Base-by-base conservation (phyloP, 2,329 filamentous ascomycete genomes). In the Fusarium decemcellulare region DNA sequence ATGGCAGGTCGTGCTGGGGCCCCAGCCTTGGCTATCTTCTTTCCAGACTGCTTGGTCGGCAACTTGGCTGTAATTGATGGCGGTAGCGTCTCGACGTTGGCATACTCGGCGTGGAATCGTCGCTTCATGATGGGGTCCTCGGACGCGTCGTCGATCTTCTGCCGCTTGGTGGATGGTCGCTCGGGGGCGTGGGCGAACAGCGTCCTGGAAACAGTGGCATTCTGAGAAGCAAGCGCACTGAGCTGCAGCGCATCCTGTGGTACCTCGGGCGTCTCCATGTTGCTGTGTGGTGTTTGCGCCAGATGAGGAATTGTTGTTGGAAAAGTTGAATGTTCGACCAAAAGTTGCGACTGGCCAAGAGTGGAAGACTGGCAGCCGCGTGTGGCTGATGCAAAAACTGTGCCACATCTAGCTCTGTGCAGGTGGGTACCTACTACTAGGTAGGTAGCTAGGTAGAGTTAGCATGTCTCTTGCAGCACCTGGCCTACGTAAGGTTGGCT, bases 21-120 rank as follows among this genome's bases (percentile, higher is more conserved):
- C 48, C 67, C 70, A 18, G 90, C 88, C 79, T 90, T 93, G 8
- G 64, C 63, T 18, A 63, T 42, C 62, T 76, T 80, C 68, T 76
- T 81, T 27, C 73, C 74, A 3, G 73, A 67, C 52, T 79, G 72
- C 39, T 76, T 78, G 9, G 74, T 88, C 14, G 92, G 91, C 79
- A 95, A 92, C 78, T 95, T 96, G 23, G 93, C 91, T 37, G 93
- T 93, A 18, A 98, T 86, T 2, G 89, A 89, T 23, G 91, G 88
- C 7, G 95, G 95, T 4, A 98, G 86, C 67, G 92, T 91, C 77
- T 90, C 89, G 23, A 96, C 91, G 75, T 91, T 85, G 72, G 90
- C 88, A 80, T 97, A 98, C 82, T 98, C 94, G 75, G 84, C 85
- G 56, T 86, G 85, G 76, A 93, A 89, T 50, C 91, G 88, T 57